phyloP scores from a whole-genome alignment of 2,329 filamentous ascomycete species.

The Pseudogymnoascus sp. region DNA sequence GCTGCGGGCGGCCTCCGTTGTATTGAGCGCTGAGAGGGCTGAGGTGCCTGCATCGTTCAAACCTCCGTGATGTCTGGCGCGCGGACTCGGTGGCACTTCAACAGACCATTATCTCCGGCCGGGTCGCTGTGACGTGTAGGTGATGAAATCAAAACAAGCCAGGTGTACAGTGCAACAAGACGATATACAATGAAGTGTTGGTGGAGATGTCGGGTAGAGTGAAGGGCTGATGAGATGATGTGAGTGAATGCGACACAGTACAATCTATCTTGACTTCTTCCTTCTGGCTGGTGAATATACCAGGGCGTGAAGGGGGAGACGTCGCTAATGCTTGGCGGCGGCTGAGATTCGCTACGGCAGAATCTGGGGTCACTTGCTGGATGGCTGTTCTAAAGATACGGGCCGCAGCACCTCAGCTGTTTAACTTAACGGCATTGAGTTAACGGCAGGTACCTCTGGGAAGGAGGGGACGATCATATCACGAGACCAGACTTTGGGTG shows the following conservation, averaged over 20 bases:
- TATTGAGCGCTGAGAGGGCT: slow-evolving; percentile 46
- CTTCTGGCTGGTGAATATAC: background rate
- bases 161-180: background rate
- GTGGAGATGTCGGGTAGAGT: background rate
- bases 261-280: background rate
- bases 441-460: slow-evolving; percentile 1
- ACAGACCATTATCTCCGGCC: slow-evolving; percentile 5
- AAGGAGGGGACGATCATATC: background rate
- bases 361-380: slow-evolving; percentile 1
- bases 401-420: slow-evolving; percentile 3
- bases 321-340: slow-evolving; percentile 8
- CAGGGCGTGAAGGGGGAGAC: slow-evolving; percentile 1
- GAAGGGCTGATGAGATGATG: background rate
- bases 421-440: slow-evolving; percentile 3
- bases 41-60: slow-evolving; percentile 45
- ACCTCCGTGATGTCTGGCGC: background rate
- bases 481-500: slow-evolving; percentile 1
- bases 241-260: background rate
- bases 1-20: slow-evolving; percentile 59
- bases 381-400: background rate
- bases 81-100: background rate
- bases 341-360: slow-evolving; percentile 2
- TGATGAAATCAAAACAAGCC: background rate
- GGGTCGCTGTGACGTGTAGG: background rate
- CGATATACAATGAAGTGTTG: background rate